phyloP scores from a whole-genome alignment of 129 eudicot genomes.

The Pseudognaphalium luteoalbum region DNA sequence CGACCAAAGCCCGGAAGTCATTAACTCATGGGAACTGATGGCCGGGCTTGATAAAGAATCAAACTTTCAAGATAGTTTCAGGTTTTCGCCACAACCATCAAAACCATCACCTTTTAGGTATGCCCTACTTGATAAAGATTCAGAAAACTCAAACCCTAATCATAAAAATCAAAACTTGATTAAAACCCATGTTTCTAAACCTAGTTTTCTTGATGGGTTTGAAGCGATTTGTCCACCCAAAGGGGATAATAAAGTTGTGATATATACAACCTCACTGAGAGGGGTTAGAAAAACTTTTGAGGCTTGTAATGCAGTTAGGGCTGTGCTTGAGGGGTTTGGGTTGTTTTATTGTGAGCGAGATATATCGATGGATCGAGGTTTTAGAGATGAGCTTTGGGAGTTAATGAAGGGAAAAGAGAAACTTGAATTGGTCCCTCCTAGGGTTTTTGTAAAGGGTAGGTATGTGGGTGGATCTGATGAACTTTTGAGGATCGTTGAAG shows the following conservation, averaged over 20 bases:
- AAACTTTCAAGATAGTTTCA: slow-evolving; percentile 37
- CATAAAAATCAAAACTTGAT: slow-evolving; percentile 11
- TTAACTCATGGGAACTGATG: slow-evolving; percentile 92
- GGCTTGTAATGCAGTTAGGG: slow-evolving; percentile 71
- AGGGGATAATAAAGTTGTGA: slow-evolving; percentile 63
- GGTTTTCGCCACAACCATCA: slow-evolving; percentile 44
- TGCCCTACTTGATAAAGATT: slow-evolving; percentile 31
- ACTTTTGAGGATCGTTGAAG: slow-evolving; percentile 61
- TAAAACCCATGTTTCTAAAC: not conserved
- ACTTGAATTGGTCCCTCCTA: slow-evolving; percentile 54
- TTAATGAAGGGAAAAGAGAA: slow-evolving; percentile 53
- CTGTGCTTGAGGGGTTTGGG: slow-evolving; percentile 64
- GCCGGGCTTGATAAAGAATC: slow-evolving; percentile 60
- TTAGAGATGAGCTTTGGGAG: slow-evolving; percentile 64
- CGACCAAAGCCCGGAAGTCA: slow-evolving; percentile 51
- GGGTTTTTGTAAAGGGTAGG: slow-evolving; percentile 77
- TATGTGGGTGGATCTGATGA: slow-evolving; percentile 82
- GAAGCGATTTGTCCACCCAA: slow-evolving; percentile 68
- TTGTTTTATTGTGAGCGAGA: slow-evolving; percentile 69
- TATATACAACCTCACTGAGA: slow-evolving; percentile 71
- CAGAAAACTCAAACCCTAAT: slow-evolving; percentile 30
- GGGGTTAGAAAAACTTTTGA: slow-evolving; percentile 81
- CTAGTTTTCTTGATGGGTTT: slow-evolving; percentile 43
- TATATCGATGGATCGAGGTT: slow-evolving; percentile 83
- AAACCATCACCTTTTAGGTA: slow-evolving; percentile 32